A percentile compares a stretch with the other conserved stretches of the same genome.
Conservation (phyloP, 352 stramenopile genomes). For the Phytophthora brassicae region DNA sequence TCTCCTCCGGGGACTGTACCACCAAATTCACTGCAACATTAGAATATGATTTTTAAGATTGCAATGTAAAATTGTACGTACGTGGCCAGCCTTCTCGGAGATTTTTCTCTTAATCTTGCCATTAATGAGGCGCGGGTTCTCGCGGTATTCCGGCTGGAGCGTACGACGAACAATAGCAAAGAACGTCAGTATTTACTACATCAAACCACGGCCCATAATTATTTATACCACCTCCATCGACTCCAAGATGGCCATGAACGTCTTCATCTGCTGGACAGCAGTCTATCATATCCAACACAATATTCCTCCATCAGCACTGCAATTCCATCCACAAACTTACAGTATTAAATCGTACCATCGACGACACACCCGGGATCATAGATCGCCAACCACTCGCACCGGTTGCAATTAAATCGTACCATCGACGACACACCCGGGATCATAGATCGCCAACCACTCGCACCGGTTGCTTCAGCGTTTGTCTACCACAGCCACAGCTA, state of each 20-base stretch:
- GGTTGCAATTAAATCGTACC: conserved; percentile 59
- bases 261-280: conserved; percentile 85
- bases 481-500: conserved; percentile 54
- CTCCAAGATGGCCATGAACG: conserved; percentile 80
- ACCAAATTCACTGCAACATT: background rate
- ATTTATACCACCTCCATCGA: conserved; percentile 51
- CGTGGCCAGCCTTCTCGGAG: conserved; percentile 77
- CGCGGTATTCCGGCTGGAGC: conserved; percentile 57
- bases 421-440: conserved; percentile 77
- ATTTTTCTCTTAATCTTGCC: conserved; percentile 86
- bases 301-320: conserved; percentile 1
- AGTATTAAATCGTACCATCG: conserved; percentile 78
- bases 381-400: conserved; percentile 78
- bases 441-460: conserved; percentile 82
- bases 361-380: conserved; percentile 76
- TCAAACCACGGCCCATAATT: background rate
- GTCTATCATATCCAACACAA: conserved; percentile 38
- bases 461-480: conserved; percentile 69
- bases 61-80: conserved; percentile 35
- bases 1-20: conserved; percentile 69
- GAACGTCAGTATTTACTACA: background rate
- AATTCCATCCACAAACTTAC: no score
- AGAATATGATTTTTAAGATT: no score
- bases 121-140: conserved; percentile 79
- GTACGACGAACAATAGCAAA: background rate